These are phyloP conservation scores for Stemphylium vesicarium DNA, from an alignment of 2,329 filamentous ascomycete genomes.

Conservation along the genomic window DNA sequence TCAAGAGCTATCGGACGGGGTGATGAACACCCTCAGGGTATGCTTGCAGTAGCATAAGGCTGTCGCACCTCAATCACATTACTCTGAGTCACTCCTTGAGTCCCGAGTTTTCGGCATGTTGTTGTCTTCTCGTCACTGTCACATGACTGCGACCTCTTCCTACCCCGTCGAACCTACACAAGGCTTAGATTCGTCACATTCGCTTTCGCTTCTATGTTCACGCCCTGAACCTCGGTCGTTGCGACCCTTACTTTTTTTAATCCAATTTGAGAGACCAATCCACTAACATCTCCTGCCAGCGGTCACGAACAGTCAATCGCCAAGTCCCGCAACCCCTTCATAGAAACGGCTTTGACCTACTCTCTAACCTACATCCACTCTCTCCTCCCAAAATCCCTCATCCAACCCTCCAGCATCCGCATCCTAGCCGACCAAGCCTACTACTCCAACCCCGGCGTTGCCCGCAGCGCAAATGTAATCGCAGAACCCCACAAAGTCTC, in stretches of 20 bases:
- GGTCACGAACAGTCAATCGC: conserved; percentile 53
- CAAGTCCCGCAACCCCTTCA: conserved; percentile 73
- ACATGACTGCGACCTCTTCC: background rate
- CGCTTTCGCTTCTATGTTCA: background rate
- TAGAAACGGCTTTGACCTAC: conserved; percentile 90
- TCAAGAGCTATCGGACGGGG: background rate
- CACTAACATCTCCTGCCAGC: conserved; percentile 21
- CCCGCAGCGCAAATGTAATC: conserved; percentile 5
- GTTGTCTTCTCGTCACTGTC: background rate
- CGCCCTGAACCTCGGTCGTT: background rate
- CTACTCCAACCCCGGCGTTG: conserved; percentile 68
- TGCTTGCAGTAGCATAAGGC: background rate
- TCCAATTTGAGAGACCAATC: background rate
- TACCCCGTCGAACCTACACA: no score
- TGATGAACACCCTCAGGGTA: background rate
- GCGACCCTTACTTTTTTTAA: background rate
- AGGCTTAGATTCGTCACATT: no score
- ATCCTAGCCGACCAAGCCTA: conserved; percentile 97
- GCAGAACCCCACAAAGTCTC: conserved; percentile 19
- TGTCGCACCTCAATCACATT: background rate
- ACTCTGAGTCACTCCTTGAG: background rate
- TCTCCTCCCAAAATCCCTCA: conserved; percentile 56
- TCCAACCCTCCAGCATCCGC: conserved; percentile 75
- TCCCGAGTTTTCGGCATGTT: background rate
- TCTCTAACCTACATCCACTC: conserved; percentile 78